A percentile compares a stretch with the other conserved stretches of the same genome.
These are phyloP conservation scores for Spergularia marina DNA, from an alignment of 148 eudicot genomes.

Conservation along the genomic window DNA sequence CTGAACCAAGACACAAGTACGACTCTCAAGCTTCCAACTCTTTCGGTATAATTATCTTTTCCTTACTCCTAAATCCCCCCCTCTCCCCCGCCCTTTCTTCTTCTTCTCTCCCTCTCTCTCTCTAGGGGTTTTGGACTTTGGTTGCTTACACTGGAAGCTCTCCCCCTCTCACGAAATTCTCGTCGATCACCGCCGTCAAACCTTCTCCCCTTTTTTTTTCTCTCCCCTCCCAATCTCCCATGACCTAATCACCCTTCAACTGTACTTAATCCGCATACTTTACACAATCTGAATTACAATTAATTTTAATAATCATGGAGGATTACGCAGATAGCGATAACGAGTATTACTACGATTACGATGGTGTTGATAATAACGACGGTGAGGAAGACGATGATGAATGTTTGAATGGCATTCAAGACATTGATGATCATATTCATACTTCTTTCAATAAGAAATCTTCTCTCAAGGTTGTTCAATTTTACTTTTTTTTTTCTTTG, in stretches of 20 bases:
- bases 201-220: background rate
- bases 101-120: constrained; percentile 16
- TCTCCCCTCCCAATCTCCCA: background rate
- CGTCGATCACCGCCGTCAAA: background rate
- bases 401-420: constrained; percentile 30
- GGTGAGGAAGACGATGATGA: constrained; percentile 23
- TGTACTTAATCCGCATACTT: background rate
- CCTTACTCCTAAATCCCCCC: no score
- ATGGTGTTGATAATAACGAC: constrained; percentile 16
- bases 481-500: no score
- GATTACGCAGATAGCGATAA: constrained; percentile 37
- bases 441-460: constrained; percentile 24
- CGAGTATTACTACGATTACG: constrained; percentile 31
- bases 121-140: constrained; percentile 17
- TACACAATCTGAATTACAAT: background rate
- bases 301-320: constrained; percentile 26
- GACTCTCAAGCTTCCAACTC: no score
- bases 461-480: constrained; percentile 26
- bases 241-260: background rate
- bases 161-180: background rate
- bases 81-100: background rate
- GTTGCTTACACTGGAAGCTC: constrained; percentile 5
- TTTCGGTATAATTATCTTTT: no score
- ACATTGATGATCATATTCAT: constrained; percentile 19
- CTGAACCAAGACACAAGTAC: no score